Conservation (phyloP, 768 basidiomycete genomes). For the Mycena rosella region DNA sequence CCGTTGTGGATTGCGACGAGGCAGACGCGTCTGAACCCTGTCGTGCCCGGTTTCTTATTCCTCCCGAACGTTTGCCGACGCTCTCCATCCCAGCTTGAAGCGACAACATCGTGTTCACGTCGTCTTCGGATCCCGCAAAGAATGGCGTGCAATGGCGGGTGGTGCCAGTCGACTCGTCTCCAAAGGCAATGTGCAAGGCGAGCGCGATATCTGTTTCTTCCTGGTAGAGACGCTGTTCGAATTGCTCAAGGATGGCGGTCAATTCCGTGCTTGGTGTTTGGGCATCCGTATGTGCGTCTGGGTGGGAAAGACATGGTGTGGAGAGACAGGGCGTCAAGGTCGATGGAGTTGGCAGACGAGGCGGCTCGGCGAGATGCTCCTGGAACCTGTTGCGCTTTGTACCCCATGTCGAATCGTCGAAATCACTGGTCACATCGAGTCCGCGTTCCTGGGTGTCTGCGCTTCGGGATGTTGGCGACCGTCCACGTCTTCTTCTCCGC, state of each 20-base stretch:
- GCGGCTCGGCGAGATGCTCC: conserved; percentile 4
- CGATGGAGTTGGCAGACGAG: conserved; percentile 1
- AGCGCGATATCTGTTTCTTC: conserved; percentile 47
- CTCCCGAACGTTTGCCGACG: conserved; percentile 35
- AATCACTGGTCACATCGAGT: conserved; percentile 12
- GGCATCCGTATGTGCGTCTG: background rate
- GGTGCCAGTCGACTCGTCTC: conserved; percentile 12
- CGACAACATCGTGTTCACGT: conserved; percentile 41
- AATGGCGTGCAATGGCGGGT: conserved; percentile 28
- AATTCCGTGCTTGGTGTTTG: conserved; percentile 26
- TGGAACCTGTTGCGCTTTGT: conserved; percentile 18
- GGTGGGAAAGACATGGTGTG: conserved; percentile 6
- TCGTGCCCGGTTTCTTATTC: conserved; percentile 39
- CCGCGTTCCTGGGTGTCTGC: conserved; percentile 24
- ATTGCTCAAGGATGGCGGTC: conserved; percentile 32
- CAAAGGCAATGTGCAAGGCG: conserved; percentile 39
- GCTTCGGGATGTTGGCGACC: conserved; percentile 1
- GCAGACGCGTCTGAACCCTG: conserved; percentile 49
- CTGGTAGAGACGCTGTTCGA: conserved; percentile 40
- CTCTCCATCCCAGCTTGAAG: conserved; percentile 43
- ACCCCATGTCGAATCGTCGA: conserved; percentile 35
- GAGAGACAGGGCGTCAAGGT: conserved; percentile 7
- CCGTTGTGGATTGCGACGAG: conserved; percentile 45
- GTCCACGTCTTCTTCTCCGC: conserved; percentile 19
- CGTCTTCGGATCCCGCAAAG: conserved; percentile 32